Evolutionary conservation across 1,284 basidiomycete genomes (phyloP), one percentile per base, ranked within the genome.

Genomic region (Marasmius sp.): DNA sequence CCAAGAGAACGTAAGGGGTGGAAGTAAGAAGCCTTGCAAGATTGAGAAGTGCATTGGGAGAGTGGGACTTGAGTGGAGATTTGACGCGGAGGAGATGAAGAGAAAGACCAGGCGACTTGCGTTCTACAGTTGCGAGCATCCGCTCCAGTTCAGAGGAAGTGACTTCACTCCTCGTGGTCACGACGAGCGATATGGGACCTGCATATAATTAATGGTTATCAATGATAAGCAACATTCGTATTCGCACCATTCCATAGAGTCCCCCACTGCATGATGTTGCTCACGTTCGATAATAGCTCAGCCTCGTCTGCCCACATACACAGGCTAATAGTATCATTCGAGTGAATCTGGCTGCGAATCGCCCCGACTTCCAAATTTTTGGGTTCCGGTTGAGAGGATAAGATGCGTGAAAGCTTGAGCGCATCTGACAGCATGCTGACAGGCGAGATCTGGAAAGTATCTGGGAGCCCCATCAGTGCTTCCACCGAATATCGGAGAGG

Each of bases 21-120:
- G 69, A 75, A 6, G 87, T 77, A 69, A 88, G 84, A 56, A 88
- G 72, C 22, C 87, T 78, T 3, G 87, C 88, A 22, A 89, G 66
- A 69, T 90, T 90, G 48, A 89, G 76, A 68, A 84, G 85, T 9
- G 77, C 71, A 64, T 89, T 89, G 22, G 82, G 78, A 14, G 81
- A 80, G 20, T 61, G 51, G 27, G 65, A 70, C 14, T 79, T 71
- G 0, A 73, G 70, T 12, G 71, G 60, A 8, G 77, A 71, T n/a
- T 70, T 65, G 39, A 81, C 67, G 63, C 82, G 78, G 14, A 89
- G 64, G 18, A 88, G 59, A 68, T 90, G 87, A 3, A 83, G 63
- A 10, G 77, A 81, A 12, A 84, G 68, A n/a, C 68, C 64, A 41
- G 68, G 68, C 38, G 74, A 59, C 27, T 68, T 66, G 6, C 65